These are phyloP conservation scores for Aureobasidium subglaciale DNA, from an alignment of 2,329 filamentous ascomycete genomes.

Conservation along the genomic window DNA sequence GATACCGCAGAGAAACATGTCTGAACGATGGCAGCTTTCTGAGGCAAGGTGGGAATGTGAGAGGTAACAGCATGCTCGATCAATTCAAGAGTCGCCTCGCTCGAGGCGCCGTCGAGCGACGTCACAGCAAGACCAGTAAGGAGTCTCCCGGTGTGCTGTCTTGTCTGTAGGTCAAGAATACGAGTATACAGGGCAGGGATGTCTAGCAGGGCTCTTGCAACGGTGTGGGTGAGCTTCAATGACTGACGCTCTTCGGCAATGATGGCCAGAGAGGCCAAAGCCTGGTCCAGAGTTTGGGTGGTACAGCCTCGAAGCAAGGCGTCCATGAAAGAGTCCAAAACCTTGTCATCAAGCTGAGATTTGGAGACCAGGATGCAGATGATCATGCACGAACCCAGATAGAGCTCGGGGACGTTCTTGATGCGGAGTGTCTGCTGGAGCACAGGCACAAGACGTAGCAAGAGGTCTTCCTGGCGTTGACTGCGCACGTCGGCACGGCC, in stretches of 20 bases:
- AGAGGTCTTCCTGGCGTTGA: slow-evolving; percentile 70
- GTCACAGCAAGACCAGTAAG: slow-evolving; percentile 65
- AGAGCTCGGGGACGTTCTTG: slow-evolving; percentile 68
- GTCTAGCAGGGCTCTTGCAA: slow-evolving; percentile 62
- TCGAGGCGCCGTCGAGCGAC: slow-evolving; percentile 54
- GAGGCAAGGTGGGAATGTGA: slow-evolving; percentile 55
- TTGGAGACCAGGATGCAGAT: slow-evolving; percentile 80
- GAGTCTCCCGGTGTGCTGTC: slow-evolving; percentile 63
- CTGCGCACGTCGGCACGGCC: slow-evolving; percentile 69
- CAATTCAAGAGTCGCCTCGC: slow-evolving; percentile 47
- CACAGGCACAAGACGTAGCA: slow-evolving; percentile 61
- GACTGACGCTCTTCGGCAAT: slow-evolving; percentile 72
- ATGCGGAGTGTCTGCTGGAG: slow-evolving; percentile 72
- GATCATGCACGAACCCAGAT: slow-evolving; percentile 87
- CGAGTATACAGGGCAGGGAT: slow-evolving; percentile 53
- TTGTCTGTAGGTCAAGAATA: slow-evolving; percentile 55
- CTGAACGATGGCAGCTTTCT: slow-evolving; percentile 30
- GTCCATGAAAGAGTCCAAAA: slow-evolving; percentile 84
- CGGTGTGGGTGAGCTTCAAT: slow-evolving; percentile 60
- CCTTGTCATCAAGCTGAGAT: slow-evolving; percentile 66
- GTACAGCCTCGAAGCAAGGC: slow-evolving; percentile 74
- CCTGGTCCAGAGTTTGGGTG: slow-evolving; percentile 62
- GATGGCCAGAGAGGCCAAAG: slow-evolving; percentile 71
- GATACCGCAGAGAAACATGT: slow-evolving; percentile 6
- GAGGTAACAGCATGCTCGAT: slow-evolving; percentile 57